Evolutionary conservation across 495 filamentous ascomycete species (phyloP).

Genomic region (Amorphotheca resinae): DNA sequence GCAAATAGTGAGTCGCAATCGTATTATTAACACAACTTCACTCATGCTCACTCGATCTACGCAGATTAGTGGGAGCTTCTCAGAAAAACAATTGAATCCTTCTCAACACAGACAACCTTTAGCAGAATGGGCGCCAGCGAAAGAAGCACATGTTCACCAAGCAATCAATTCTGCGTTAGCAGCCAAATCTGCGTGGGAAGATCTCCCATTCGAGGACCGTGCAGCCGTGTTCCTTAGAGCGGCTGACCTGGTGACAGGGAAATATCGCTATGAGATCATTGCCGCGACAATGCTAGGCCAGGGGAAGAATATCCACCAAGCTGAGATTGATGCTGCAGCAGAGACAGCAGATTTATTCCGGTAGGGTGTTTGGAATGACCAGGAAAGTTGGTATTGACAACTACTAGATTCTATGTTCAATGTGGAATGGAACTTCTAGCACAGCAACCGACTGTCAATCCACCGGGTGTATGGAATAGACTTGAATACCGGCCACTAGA

Average conservation of each 20-base stretch:
- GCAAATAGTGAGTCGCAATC: too few relatives aligned
- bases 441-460: constrained; percentile 63
- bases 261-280: constrained; percentile 85
- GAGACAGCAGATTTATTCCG: constrained; percentile 75
- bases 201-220: constrained; percentile 70
- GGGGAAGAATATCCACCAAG: constrained; percentile 90
- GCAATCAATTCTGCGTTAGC: constrained; percentile 69
- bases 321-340: constrained; percentile 85
- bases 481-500: constrained; percentile 70
- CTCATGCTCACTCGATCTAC: too few relatives aligned
- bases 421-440: constrained; percentile 76
- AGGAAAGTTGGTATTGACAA: not conserved
- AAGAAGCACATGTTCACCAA: constrained; percentile 47
- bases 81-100: constrained; percentile 59
- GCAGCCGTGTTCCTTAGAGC: constrained; percentile 86
- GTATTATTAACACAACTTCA: too few relatives aligned
- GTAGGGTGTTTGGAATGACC: not conserved
- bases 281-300: constrained; percentile 84
- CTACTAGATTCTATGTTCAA: constrained; percentile 67
- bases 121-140: constrained; percentile 64
- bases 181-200: constrained; percentile 69
- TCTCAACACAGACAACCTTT: constrained; percentile 51
- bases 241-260: constrained; percentile 69
- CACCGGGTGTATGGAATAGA: constrained; percentile 66
- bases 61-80: too few relatives aligned